Evolutionary conservation across 148 eudicot species (phyloP).

Genomic region (Fagopyrum esculentum): DNA sequence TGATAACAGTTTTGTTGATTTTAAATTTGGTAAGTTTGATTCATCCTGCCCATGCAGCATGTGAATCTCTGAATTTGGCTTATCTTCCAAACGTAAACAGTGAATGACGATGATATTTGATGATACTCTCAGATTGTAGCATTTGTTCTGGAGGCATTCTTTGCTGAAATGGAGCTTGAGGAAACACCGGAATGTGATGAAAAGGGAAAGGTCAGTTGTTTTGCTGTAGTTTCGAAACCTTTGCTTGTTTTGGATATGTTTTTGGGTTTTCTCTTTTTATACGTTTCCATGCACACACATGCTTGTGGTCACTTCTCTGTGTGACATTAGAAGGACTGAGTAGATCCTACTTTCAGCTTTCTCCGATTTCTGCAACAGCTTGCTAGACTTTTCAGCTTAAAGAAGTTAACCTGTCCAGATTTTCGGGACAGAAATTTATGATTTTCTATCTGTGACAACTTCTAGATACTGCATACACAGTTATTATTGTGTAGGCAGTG

Average conservation of each 20-base stretch:
- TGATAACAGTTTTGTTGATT: constrained; percentile 69
- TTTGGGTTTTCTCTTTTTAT: background rate
- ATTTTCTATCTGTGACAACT: no score
- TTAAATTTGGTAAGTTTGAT: constrained; percentile 75
- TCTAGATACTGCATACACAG: no score
- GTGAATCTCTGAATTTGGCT: constrained; percentile 2
- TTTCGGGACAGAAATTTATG: no score
- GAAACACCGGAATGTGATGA: constrained; percentile 34
- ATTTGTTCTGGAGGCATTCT: constrained; percentile 96
- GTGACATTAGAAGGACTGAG: background rate
- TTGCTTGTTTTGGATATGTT: background rate
- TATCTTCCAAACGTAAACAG: constrained; percentile 1
- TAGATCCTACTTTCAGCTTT: no score
- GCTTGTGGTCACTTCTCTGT: background rate
- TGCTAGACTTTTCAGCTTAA: no score
- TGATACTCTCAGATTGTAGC: constrained; percentile 68
- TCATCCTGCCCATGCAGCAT: background rate
- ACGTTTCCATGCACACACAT: background rate
- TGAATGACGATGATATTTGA: background rate
- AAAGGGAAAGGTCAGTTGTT: constrained; percentile 36
- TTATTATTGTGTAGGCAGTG: no score
- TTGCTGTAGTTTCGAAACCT: constrained; percentile 10
- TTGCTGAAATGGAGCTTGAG: constrained; percentile 87
- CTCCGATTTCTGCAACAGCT: no score
- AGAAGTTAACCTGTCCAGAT: no score